Percentiles rank a stretch among this genome's conserved stretches.
Evolutionary conservation across 208 protist species (phyloP).

Genomic region (Leishmania martiniquensis): DNA sequence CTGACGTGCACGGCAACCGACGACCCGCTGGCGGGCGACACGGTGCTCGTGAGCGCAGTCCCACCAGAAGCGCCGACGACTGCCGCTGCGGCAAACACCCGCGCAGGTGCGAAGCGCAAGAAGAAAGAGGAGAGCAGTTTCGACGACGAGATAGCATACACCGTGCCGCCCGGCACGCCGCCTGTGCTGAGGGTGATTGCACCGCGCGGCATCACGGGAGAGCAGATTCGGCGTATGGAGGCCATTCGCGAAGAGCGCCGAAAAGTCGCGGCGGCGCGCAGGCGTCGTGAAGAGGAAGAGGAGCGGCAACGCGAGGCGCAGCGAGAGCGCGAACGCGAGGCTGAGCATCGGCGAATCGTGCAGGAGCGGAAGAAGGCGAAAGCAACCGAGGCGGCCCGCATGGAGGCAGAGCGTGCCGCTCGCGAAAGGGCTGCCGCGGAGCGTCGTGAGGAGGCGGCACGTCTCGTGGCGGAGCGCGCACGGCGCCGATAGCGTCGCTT

Average conservation of each 20-base stretch:
- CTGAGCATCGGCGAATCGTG: conserved; percentile 50
- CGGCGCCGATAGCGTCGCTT: conserved; percentile 6
- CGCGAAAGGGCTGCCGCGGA: conserved; percentile 38
- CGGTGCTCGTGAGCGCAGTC: conserved; percentile 22
- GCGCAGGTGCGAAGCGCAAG: background rate
- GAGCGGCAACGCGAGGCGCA: conserved; percentile 49
- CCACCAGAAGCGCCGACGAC: background rate
- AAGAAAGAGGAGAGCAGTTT: background rate
- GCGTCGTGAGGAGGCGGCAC: conserved; percentile 43
- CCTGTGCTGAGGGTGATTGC: conserved; percentile 31
- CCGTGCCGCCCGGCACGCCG: conserved; percentile 16
- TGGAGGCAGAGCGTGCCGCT: conserved; percentile 33
- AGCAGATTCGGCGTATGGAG: conserved; percentile 47
- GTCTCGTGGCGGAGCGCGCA: conserved; percentile 42
- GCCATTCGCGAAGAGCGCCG: conserved; percentile 58
- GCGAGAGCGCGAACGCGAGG: conserved; percentile 59
- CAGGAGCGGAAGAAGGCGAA: conserved; percentile 58
- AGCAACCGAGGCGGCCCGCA: conserved; percentile 34
- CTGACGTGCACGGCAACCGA: conserved; percentile 14
- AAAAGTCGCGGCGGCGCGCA: conserved; percentile 40
- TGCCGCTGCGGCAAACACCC: background rate
- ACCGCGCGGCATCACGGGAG: conserved; percentile 47
- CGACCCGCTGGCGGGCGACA: conserved; percentile 20
- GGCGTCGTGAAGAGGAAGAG: conserved; percentile 56
- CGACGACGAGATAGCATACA: background rate